Percentiles rank a stretch among this genome's conserved stretches.
phyloP scores from a whole-genome alignment of 1,284 basidiomycete species.

The Ceratobasidium sp. region DNA sequence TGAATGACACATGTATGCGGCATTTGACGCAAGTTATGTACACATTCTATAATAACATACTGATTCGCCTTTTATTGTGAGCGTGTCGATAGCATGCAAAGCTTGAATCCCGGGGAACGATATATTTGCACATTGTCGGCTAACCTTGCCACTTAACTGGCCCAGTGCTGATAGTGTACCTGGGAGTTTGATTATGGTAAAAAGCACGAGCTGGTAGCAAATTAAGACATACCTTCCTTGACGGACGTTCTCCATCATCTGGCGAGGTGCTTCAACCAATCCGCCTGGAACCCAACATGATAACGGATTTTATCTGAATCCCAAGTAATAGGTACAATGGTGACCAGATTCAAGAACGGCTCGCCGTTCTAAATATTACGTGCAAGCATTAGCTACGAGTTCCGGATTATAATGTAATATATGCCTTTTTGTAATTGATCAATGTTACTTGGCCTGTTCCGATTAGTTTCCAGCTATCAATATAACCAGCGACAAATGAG shows the following conservation, averaged over 20 bases:
- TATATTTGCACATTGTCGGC: neutral
- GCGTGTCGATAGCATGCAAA: neutral
- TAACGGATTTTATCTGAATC: slow-evolving; percentile 25
- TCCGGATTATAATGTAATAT: neutral
- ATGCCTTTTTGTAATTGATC: slow-evolving; percentile 36
- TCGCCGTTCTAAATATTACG: slow-evolving; percentile 21
- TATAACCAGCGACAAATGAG: neutral
- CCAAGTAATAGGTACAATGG: slow-evolving; percentile 34
- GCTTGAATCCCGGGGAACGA: neutral
- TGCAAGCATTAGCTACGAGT: neutral
- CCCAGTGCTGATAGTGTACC: slow-evolving; percentile 17
- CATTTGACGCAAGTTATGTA: neutral
- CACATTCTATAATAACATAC: too few relatives aligned
- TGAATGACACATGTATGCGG: slow-evolving; percentile 7
- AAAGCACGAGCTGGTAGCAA: too few relatives aligned
- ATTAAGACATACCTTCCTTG: slow-evolving; percentile 21
- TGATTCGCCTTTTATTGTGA: too few relatives aligned
- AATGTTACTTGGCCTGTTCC: slow-evolving; percentile 28
- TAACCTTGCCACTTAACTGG: slow-evolving; percentile 13
- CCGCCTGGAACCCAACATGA: slow-evolving; percentile 35
- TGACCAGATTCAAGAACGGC: slow-evolving; percentile 33
- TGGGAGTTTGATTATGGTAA: too few relatives aligned
- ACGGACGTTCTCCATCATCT: slow-evolving; percentile 36
- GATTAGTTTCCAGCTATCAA: neutral
- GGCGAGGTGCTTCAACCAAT: slow-evolving; percentile 33